phyloP scores from a whole-genome alignment of 192 early-diverging fungal genomes.

The Entomortierella chlamydospora region DNA sequence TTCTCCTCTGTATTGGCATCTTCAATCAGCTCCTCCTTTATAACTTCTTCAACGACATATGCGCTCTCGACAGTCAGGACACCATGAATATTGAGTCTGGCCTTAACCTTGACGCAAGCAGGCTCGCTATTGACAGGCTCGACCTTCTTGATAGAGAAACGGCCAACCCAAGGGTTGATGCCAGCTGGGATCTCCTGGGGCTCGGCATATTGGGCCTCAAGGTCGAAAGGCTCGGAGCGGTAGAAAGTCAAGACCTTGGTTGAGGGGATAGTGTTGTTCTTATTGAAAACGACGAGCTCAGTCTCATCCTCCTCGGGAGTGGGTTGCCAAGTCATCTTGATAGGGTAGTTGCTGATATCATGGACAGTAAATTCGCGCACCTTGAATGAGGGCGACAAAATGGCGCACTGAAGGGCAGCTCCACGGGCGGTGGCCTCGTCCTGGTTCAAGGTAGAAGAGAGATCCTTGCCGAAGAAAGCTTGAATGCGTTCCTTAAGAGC shows the following conservation, averaged over 20 bases:
- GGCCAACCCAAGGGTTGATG: conserved; percentile 84
- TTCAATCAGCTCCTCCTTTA: conserved; percentile 83
- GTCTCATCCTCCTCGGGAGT: conserved; percentile 82
- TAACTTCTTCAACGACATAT: conserved; percentile 89
- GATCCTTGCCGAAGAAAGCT: conserved; percentile 88
- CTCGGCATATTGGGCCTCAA: conserved; percentile 86
- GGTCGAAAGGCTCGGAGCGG: conserved; percentile 86
- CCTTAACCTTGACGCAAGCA: conserved; percentile 94
- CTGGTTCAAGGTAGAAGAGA: conserved; percentile 97
- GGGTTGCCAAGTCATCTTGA: conserved; percentile 91
- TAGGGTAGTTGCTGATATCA: conserved; percentile 91
- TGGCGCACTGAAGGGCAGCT: conserved; percentile 96
- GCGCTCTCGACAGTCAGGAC: conserved; percentile 85
- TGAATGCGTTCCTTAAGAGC: conserved; percentile 90
- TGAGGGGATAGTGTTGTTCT: conserved; percentile 89
- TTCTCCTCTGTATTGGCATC: conserved; percentile 39
- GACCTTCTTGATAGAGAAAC: conserved; percentile 91
- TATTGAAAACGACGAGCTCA: conserved; percentile 88
- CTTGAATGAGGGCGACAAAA: conserved; percentile 96
- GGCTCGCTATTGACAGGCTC: conserved; percentile 72
- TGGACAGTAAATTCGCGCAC: conserved; percentile 96
- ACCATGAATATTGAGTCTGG: conserved; percentile 87
- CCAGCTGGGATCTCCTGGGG: conserved; percentile 79
- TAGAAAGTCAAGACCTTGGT: conserved; percentile 95
- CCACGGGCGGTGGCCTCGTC: conserved; percentile 98